Evolutionary conservation across 441 rosid genomes (phyloP).

Genomic region (Aleurites moluccanus): DNA sequence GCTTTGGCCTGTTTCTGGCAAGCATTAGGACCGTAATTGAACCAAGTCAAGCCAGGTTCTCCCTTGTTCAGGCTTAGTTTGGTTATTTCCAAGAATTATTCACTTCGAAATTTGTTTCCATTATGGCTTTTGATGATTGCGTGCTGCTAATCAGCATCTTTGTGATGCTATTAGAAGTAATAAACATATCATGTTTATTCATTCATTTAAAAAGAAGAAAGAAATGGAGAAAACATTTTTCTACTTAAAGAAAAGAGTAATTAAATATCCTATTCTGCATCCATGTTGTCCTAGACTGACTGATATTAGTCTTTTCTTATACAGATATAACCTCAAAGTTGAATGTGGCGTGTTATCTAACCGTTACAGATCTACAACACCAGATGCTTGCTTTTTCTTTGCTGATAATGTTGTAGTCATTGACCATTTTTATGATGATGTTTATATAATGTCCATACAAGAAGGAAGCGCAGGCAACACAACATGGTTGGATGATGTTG

Average conservation of each 20-base stretch:
- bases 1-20: background rate
- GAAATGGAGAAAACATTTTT: too few relatives aligned
- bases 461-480: constrained; percentile 39
- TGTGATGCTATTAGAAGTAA: background rate
- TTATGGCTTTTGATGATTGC: too few relatives aligned
- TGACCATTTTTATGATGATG: constrained; percentile 70
- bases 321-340: constrained; percentile 87
- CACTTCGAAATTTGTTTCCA: too few relatives aligned
- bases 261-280: background rate
- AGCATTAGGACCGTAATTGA: background rate
- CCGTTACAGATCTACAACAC: constrained; percentile 70
- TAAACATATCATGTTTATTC: background rate
- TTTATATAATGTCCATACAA: constrained; percentile 65
- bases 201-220: background rate
- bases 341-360: constrained; percentile 78
- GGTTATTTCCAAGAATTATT: too few relatives aligned
- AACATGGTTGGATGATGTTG: constrained; percentile 66
- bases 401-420: constrained; percentile 69
- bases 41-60: too few relatives aligned
- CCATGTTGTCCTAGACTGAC: background rate
- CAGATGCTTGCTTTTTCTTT: constrained; percentile 93
- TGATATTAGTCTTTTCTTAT: background rate
- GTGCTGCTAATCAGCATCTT: background rate
- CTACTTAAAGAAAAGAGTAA: too few relatives aligned
- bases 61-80: too few relatives aligned